These are phyloP conservation scores for Moniliophthora roreri DNA, from an alignment of 1,284 basidiomycete genomes.

Conservation along the genomic window DNA sequence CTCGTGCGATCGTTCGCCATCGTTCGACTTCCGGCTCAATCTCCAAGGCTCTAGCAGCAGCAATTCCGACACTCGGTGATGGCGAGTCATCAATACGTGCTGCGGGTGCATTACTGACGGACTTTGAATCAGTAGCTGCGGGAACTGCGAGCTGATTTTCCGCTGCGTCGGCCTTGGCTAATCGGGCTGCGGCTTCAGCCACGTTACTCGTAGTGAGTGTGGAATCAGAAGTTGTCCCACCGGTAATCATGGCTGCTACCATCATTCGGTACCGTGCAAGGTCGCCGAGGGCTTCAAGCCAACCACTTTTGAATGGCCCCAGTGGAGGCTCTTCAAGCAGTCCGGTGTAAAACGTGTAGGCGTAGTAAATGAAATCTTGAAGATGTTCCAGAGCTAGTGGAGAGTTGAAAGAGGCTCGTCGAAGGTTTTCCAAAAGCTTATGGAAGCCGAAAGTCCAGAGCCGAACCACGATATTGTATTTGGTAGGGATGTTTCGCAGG, in stretches of 20 bases:
- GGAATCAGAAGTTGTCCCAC: constrained; percentile 33
- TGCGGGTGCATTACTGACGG: constrained; percentile 50
- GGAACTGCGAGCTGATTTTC: constrained; percentile 8
- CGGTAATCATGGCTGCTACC: constrained; percentile 72
- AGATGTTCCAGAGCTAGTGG: constrained; percentile 73
- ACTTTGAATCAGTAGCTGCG: constrained; percentile 30
- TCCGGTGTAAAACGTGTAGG: constrained; percentile 92
- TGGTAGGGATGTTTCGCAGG: constrained; percentile 84
- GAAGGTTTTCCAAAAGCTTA: constrained; percentile 85
- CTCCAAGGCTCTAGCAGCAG: constrained; percentile 84
- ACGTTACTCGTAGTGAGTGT: constrained; percentile 49
- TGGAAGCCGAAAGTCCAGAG: constrained; percentile 94
- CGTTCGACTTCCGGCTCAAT: constrained; percentile 90
- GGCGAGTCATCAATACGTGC: constrained; percentile 67
- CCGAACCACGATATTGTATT: constrained; percentile 93
- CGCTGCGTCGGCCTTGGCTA: constrained; percentile 21
- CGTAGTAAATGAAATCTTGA: constrained; percentile 91
- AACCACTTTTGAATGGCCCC: constrained; percentile 71
- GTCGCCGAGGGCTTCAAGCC: constrained; percentile 97
- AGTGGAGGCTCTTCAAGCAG: constrained; percentile 84
- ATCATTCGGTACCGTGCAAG: constrained; percentile 94
- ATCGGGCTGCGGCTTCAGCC: constrained; percentile 34
- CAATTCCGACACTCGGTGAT: constrained; percentile 81
- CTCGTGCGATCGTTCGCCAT: constrained; percentile 87
- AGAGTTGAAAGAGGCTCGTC: constrained; percentile 73